These are phyloP conservation scores for Microascus cirrosus DNA, from an alignment of 2,329 filamentous ascomycete species.

Conservation along the genomic window DNA sequence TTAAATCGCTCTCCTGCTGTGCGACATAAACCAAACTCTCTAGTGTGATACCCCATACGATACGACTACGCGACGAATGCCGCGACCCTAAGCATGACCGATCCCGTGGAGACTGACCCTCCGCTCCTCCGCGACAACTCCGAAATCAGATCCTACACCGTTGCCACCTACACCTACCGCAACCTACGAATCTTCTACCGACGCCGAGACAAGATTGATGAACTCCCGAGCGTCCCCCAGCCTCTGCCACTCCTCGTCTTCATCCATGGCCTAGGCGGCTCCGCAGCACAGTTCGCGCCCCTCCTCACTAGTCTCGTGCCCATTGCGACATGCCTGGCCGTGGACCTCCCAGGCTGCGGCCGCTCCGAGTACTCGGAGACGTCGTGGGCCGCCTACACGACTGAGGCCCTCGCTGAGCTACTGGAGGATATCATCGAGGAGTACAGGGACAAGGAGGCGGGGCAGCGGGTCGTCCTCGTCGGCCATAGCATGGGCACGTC, in stretches of 20 bases:
- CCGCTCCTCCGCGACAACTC: conserved; percentile 72
- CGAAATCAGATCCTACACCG: conserved; percentile 59
- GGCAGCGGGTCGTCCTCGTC: conserved; percentile 67
- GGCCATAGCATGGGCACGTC: conserved; percentile 88
- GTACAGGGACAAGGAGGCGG: conserved; percentile 52
- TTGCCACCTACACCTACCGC: conserved; percentile 58
- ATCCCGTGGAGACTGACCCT: conserved; percentile 52
- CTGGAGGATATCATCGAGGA: conserved; percentile 64
- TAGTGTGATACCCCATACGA: not conserved
- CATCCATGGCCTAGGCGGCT: conserved; percentile 88
- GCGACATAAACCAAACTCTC: not conserved
- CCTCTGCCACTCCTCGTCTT: conserved; percentile 81
- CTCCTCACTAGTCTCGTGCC: conserved; percentile 73
- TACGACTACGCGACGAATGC: not conserved
- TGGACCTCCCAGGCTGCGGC: conserved; percentile 88
- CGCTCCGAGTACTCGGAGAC: conserved; percentile 62
- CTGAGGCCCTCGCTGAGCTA: conserved; percentile 63
- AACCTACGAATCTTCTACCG: conserved; percentile 75
- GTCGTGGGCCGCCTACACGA: conserved; percentile 68
- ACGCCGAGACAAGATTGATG: conserved; percentile 69
- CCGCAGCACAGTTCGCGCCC: conserved; percentile 75
- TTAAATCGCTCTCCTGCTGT: not conserved
- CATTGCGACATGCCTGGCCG: conserved; percentile 70
- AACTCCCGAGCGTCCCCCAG: conserved; percentile 61
- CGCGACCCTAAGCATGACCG: not conserved